These are phyloP conservation scores for Scenedesmus sp. DNA, from an alignment of 163 green algal genomes.

Conservation along the genomic window DNA sequence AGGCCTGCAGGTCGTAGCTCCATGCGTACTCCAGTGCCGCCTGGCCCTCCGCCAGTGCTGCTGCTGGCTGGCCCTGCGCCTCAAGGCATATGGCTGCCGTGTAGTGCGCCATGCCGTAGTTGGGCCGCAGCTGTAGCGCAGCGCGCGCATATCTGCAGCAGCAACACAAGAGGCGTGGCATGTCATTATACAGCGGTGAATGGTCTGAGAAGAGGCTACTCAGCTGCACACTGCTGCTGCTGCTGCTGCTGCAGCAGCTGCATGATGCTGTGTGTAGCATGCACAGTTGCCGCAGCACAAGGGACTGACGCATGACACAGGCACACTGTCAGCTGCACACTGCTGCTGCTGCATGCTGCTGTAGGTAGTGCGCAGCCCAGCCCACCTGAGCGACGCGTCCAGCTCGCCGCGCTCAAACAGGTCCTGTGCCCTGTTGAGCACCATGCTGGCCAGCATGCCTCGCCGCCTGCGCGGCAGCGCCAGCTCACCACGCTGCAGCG, in stretches of 20 bases:
- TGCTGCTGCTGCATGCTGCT: no score
- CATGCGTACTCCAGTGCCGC: constrained; percentile 33
- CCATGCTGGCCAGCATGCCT: background rate
- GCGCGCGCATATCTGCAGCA: constrained; percentile 17
- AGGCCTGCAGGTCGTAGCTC: constrained; percentile 35
- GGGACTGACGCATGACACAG: background rate
- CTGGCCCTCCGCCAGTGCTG: constrained; percentile 13
- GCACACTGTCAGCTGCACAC: background rate
- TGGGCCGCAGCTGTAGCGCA: constrained; percentile 18
- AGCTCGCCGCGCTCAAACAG: constrained; percentile 33
- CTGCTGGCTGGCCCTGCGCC: background rate
- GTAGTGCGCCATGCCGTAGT: constrained; percentile 43
- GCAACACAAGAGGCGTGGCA: background rate
- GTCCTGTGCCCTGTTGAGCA: constrained; percentile 43
- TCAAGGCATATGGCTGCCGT: constrained; percentile 30
- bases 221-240: no score
- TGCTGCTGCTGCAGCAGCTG: no score
- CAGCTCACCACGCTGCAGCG: constrained; percentile 42
- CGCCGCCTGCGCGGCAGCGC: background rate
- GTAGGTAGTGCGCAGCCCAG: background rate
- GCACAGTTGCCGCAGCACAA: no score
- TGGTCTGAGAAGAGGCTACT: no score
- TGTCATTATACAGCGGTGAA: background rate
- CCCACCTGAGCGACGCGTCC: constrained; percentile 21
- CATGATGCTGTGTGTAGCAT: no score